Percentiles rank a stretch among this genome's conserved stretches.
These are phyloP conservation scores for Schwanniomyces occidentalis DNA, from an alignment of 805 yeast species.

Conservation along the genomic window DNA sequence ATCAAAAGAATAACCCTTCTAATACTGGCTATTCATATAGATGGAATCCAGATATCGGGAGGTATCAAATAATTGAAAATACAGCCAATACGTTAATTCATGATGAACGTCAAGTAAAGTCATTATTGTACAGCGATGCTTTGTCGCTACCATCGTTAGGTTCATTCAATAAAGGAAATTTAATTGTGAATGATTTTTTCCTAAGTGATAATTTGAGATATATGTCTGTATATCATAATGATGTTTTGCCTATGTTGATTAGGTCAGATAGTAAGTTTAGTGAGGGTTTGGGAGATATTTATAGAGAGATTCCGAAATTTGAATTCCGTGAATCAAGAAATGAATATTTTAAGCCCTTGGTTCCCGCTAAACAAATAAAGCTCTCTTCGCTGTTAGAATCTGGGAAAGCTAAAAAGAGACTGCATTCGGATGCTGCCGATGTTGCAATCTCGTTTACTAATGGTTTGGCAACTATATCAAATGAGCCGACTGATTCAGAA, in stretches of 20 bases:
- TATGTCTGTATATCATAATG: slow-evolving; percentile 40
- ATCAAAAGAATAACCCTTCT: slow-evolving; percentile 21
- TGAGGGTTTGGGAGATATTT: slow-evolving; percentile 31
- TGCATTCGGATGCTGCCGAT: slow-evolving; percentile 9
- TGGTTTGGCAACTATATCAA: slow-evolving; percentile 3
- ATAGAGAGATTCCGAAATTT: slow-evolving; percentile 32
- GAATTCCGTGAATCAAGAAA: slow-evolving; percentile 28
- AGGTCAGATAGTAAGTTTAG: slow-evolving; percentile 26
- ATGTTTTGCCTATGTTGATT: slow-evolving; percentile 31
- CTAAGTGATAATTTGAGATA: slow-evolving; percentile 33
- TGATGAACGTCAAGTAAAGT: slow-evolving; percentile 32
- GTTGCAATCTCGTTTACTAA: slow-evolving; percentile 9
- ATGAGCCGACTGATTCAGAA: slow-evolving; percentile 5
- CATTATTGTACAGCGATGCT: slow-evolving; percentile 30
- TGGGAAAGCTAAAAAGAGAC: slow-evolving; percentile 12
- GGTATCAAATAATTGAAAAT: slow-evolving; percentile 32
- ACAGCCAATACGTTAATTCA: slow-evolving; percentile 21
- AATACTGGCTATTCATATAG: slow-evolving; percentile 27
- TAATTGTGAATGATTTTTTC: slow-evolving; percentile 38
- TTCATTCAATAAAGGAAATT: slow-evolving; percentile 31
- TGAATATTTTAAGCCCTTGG: slow-evolving; percentile 27
- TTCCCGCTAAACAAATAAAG: slow-evolving; percentile 18
- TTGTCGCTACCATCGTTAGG: slow-evolving; percentile 30
- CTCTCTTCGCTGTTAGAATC: slow-evolving; percentile 6
- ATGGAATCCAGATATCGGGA: slow-evolving; percentile 37